Percentiles rank a stretch among this genome's conserved stretches.
Evolutionary conservation across 2,329 filamentous ascomycete species (phyloP).

Genomic region (Aspergillus sp.): DNA sequence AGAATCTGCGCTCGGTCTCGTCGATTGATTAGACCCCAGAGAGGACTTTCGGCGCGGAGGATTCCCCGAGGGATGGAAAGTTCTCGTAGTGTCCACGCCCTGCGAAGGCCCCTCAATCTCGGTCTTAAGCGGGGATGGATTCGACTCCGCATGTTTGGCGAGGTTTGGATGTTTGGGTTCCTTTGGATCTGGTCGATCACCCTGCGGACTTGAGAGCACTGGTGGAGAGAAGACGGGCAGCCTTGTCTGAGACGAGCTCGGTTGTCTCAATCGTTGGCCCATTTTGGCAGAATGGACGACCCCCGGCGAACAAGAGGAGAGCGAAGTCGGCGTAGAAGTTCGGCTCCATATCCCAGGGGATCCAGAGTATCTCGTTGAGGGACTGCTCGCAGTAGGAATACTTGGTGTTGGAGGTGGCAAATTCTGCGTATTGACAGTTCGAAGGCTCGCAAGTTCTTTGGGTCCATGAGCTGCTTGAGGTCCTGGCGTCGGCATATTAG

Average conservation of each 20-base stretch:
- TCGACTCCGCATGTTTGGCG: constrained; percentile 2
- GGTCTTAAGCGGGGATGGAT: constrained; percentile 46
- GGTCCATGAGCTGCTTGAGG: constrained; percentile 17
- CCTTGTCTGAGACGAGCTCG: constrained; percentile 29
- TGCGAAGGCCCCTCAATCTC: constrained; percentile 52
- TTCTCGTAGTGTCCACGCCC: not conserved
- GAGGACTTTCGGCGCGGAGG: not conserved
- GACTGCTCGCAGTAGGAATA: constrained; percentile 32
- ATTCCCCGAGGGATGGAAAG: not conserved
- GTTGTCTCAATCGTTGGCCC: constrained; percentile 25
- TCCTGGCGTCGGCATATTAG: constrained; percentile 9
- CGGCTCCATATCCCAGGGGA: constrained; percentile 39
- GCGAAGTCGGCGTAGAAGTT: constrained; percentile 40
- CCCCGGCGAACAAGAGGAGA: constrained; percentile 42
- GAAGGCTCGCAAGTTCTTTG: constrained; percentile 30
- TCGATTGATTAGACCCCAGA: constrained; percentile 11
- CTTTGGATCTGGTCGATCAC: constrained; percentile 9
- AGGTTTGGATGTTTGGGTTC: constrained; percentile 2
- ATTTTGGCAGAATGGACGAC: constrained; percentile 33
- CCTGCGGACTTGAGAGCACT: constrained; percentile 12
- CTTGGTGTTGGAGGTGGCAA: constrained; percentile 30
- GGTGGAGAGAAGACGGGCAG: constrained; percentile 20
- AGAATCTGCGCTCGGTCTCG: constrained; percentile 11
- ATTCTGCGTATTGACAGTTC: constrained; percentile 26
- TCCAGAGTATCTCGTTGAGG: constrained; percentile 38